Conservation (phyloP, 2,329 filamentous ascomycete genomes). For the Aspergillus aculeatus region DNA sequence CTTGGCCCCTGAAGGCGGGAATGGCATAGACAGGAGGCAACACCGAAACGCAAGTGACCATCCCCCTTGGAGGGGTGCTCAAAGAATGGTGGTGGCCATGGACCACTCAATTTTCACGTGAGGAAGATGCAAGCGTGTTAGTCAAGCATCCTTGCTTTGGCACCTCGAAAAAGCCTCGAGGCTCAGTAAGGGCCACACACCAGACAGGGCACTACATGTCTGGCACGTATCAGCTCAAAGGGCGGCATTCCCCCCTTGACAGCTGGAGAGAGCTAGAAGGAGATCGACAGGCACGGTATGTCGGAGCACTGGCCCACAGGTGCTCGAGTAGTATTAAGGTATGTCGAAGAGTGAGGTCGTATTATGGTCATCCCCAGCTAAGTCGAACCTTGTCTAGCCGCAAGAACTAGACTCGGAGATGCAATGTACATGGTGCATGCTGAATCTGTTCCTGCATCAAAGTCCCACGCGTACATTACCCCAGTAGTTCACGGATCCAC, state of each 20-base stretch:
- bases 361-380: neutral
- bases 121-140: neutral
- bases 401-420: neutral
- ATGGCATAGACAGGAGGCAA: neutral
- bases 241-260: neutral
- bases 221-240: neutral
- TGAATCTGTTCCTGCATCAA: neutral
- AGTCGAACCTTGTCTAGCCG: neutral
- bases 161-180: neutral
- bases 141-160: neutral
- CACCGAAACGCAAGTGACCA: neutral
- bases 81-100: neutral
- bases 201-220: neutral
- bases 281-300: neutral
- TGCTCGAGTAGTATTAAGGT: neutral
- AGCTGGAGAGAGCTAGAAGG: neutral
- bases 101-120: neutral
- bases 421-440: neutral
- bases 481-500: neutral
- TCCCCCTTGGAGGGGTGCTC: neutral
- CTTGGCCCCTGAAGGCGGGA: neutral
- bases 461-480: neutral
- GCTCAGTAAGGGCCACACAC: neutral
- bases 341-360: neutral
- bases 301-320: neutral